Percentiles rank a stretch among this genome's conserved stretches.
These are phyloP conservation scores for Trifolium repens DNA, from an alignment of 306 rosid genomes.

Conservation along the genomic window DNA sequence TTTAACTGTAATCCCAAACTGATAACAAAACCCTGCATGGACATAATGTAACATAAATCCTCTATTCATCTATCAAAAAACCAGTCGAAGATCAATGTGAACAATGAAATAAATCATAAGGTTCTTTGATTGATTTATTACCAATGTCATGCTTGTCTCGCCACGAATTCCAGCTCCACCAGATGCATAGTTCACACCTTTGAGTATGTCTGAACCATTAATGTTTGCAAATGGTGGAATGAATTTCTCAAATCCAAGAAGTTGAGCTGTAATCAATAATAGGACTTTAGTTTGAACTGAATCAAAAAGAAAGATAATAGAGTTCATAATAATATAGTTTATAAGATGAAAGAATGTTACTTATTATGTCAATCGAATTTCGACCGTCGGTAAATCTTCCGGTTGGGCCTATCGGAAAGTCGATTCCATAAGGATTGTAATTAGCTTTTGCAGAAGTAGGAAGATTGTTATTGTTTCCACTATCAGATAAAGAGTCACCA, in stretches of 20 bases:
- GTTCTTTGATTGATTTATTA: background rate
- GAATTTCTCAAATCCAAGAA: conserved; percentile 44
- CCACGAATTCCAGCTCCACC: conserved; percentile 43
- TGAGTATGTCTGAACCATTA: conserved; percentile 44
- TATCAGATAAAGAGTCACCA: conserved; percentile 70
- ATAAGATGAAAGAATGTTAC: conserved; percentile 27
- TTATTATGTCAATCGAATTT: conserved; percentile 41
- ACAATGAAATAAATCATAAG: background rate
- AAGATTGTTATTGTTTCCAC: conserved; percentile 66
- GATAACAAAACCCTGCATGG: conserved; percentile 52
- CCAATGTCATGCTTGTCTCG: background rate
- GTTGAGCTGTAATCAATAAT: conserved; percentile 35
- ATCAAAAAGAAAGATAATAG: background rate
- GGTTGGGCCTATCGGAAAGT: conserved; percentile 51
- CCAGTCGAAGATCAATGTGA: background rate
- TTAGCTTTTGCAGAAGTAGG: conserved; percentile 42
- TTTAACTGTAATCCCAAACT: conserved; percentile 45
- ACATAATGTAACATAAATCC: background rate
- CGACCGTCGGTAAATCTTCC: conserved; percentile 75
- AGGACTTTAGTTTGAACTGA: conserved; percentile 24
- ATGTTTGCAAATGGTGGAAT: conserved; percentile 50
- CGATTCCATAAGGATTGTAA: conserved; percentile 69
- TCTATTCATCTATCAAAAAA: conserved; percentile 10
- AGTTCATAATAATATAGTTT: background rate
- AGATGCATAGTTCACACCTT: conserved; percentile 57